These are phyloP conservation scores for Penicillium malachiteum DNA, from an alignment of 495 filamentous ascomycete species.

Conservation along the genomic window DNA sequence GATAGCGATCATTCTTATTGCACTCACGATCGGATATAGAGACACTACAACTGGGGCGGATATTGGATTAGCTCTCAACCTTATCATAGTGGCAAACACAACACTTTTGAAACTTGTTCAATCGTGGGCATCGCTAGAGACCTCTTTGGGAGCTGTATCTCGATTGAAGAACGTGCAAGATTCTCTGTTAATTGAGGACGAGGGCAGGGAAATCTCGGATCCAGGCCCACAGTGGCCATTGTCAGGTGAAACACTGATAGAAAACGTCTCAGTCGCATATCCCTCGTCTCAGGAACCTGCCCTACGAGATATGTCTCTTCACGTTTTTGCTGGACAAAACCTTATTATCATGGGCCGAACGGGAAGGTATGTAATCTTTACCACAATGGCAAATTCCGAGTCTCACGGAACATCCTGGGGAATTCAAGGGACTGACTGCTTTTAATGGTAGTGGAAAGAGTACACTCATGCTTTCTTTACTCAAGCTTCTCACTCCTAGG, in stretches of 20 bases:
- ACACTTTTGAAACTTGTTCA: conserved; percentile 33
- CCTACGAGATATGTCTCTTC: not conserved
- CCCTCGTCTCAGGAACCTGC: not conserved
- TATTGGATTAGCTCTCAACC: conserved; percentile 32
- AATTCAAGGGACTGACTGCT: not conserved
- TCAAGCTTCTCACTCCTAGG: not conserved
- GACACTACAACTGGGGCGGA: conserved; percentile 21
- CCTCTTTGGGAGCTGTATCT: conserved; percentile 6
- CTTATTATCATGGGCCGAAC: conserved; percentile 2
- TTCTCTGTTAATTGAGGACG: not conserved
- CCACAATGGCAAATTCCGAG: no score
- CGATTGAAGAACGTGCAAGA: conserved; percentile 4
- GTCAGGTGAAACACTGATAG: not conserved
- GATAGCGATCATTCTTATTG: conserved; percentile 28
- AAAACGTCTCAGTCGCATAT: not conserved
- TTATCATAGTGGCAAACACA: conserved; percentile 17
- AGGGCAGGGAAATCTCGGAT: not conserved
- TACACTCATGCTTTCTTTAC: conserved; percentile 5
- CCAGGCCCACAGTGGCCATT: conserved; percentile 3
- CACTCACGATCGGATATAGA: conserved; percentile 15
- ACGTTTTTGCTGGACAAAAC: not conserved
- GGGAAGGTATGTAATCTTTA: conserved; percentile 1
- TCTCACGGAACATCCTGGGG: no score
- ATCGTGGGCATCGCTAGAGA: conserved; percentile 43
- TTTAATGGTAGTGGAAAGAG: conserved; percentile 2